Conservation (phyloP, 1,284 basidiomycete species). For the Cryptococcus sp. region DNA sequence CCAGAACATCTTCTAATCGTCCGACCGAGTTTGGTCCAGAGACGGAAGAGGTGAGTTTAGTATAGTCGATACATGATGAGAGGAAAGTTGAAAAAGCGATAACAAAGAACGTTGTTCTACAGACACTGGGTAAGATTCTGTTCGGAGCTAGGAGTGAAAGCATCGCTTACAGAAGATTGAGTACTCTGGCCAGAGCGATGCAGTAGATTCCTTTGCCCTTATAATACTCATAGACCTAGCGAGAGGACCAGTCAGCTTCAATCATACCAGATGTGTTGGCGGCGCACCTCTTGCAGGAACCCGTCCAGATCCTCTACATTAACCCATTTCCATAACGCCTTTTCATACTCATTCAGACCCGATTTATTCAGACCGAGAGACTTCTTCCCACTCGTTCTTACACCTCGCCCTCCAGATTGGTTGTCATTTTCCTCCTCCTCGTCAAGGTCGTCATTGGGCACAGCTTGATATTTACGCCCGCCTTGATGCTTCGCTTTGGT, state of each 20-base stretch:
- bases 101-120: constrained; percentile 93
- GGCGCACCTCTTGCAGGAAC: constrained; percentile 81
- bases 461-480: constrained; percentile 24
- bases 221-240: constrained; percentile 79
- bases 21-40: constrained; percentile 45
- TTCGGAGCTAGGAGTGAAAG: neutral
- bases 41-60: constrained; percentile 59
- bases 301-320: constrained; percentile 95
- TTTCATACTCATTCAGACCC: constrained; percentile 79
- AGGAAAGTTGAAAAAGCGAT: constrained; percentile 96
- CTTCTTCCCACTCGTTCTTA: constrained; percentile 6
- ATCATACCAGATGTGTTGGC: neutral
- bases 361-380: constrained; percentile 14
- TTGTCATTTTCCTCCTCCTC: constrained; percentile 55
- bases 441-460: constrained; percentile 52
- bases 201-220: constrained; percentile 94
- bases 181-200: constrained; percentile 80
- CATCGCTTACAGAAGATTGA: constrained; percentile 84
- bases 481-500: constrained; percentile 28
- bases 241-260: constrained; percentile 5
- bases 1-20: constrained; percentile 74
- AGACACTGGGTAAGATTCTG: neutral
- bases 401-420: neutral
- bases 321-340: constrained; percentile 97
- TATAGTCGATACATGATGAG: constrained; percentile 91